Percentiles rank a stretch among this genome's conserved stretches.
Conservation (phyloP, 371 early-diverging fungal genomes). For the Umbelopsis sp. region DNA sequence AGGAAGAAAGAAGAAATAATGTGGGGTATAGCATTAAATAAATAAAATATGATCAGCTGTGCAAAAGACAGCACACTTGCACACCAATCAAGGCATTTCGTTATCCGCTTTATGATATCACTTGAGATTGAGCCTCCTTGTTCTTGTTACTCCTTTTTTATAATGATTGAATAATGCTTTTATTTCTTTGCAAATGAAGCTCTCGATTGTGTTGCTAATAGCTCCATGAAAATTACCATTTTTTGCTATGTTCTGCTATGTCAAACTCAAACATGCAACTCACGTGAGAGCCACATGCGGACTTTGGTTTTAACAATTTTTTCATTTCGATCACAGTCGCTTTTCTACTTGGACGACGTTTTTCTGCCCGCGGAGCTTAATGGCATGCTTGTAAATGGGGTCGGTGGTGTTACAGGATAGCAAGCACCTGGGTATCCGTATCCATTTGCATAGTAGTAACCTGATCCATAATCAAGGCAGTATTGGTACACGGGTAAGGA, state of each 20-base stretch:
- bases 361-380: not conserved
- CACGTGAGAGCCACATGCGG: not conserved
- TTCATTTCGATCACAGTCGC: not conserved
- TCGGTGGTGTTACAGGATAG: not conserved
- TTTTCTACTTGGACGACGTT: not conserved
- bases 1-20: not conserved
- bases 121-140: not conserved
- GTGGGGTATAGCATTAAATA: conserved; percentile 11
- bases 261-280: not conserved
- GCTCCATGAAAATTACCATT: too few species aligned
- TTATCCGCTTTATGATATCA: not conserved
- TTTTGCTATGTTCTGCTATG: too few species aligned
- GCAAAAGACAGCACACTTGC: not conserved
- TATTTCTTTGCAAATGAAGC: too few species aligned
- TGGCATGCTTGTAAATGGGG: not conserved
- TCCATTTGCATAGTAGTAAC: not conserved
- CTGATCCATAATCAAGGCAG: conserved; percentile 1
- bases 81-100: conserved; percentile 7
- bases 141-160: too few species aligned
- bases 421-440: not conserved
- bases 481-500: not conserved
- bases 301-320: not conserved
- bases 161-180: too few species aligned
- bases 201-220: too few species aligned
- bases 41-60: not conserved